Evolutionary conservation across 345 rosid genomes (phyloP), one percentile per base, ranked within the genome.

Genomic region (Clausena lansium): DNA sequence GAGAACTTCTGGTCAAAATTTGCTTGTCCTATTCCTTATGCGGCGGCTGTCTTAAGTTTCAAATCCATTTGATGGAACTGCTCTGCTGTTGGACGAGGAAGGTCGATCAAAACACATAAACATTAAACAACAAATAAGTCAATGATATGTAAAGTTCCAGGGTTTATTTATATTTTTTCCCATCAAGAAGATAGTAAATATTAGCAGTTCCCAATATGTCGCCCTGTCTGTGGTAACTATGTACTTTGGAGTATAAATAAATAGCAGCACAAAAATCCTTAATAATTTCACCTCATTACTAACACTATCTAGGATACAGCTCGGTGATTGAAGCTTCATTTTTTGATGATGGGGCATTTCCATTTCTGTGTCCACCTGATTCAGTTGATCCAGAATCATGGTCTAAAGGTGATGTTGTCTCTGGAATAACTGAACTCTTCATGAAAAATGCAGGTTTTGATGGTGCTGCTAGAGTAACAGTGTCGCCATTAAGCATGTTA

Each of bases 401-500:
- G 10, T 25, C 68, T 5, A 1, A 22, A 2, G 83, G 72, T n/a
- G 45, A 75, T 54, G 72, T 75, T 25, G 39, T 47, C n/a, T 28
- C 76, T 47, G 81, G 70, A 64, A 15, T 70, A 38, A 25, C 15
- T 20, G 57, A 59, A 55, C 59, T 55, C 61, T 78, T 11, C 73
- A 59, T 27, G 25, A 67, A 77, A 35, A 75, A 83, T 4, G 75
- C 84, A 0, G 90, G 86, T 41, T 70, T 5, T 33, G 84, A 77
- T 0, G 90, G 89, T 11, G 47, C 27, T 7, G 78, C 79, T 15
- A 81, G 77, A 19, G 81, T 78, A 10, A 81, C 28, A 5, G 84
- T 82, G 28, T 74, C 33, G 73, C 85, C 81, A 7, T 58, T 75
- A 13, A 85, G 86, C 90, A 86, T 84, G 35, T 80, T 71, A 66